A percentile compares a stretch with the other conserved stretches of the same genome.
Conservation (phyloP, 1,284 basidiomycete species). For the Microbotryum lychnidis-dioicae region DNA sequence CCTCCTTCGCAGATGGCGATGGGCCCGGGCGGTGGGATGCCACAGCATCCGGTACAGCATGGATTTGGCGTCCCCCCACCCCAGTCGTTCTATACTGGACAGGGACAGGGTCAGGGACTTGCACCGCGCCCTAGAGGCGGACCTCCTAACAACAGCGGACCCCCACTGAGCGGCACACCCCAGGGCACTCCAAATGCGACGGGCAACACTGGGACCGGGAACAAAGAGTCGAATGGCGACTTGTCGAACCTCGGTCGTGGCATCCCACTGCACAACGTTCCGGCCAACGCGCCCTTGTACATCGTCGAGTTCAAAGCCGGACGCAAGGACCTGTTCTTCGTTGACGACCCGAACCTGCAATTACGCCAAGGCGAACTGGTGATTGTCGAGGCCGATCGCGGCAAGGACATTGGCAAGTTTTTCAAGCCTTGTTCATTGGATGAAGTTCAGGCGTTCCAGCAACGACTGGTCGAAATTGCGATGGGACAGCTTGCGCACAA, state of each 20-base stretch:
- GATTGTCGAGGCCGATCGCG: slow-evolving; percentile 93
- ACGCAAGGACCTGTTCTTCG: slow-evolving; percentile 87
- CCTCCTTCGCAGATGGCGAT: too few relatives aligned
- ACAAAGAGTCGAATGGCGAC: slow-evolving; percentile 4
- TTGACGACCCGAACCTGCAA: slow-evolving; percentile 52
- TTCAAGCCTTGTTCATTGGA: slow-evolving; percentile 71
- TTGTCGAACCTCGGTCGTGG: slow-evolving; percentile 64
- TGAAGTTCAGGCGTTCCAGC: slow-evolving; percentile 84
- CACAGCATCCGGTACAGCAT: too few relatives aligned
- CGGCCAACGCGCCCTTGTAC: slow-evolving; percentile 76
- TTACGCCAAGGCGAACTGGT: slow-evolving; percentile 78
- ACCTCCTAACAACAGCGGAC: too few relatives aligned
- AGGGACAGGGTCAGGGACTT: too few relatives aligned
- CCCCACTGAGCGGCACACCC: too few relatives aligned
- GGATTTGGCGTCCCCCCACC: too few relatives aligned
- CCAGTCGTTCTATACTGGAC: too few relatives aligned
- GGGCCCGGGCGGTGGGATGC: too few relatives aligned
- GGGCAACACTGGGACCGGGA: too few relatives aligned
- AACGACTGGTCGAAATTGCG: slow-evolving; percentile 49
- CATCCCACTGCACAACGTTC: slow-evolving; percentile 72
- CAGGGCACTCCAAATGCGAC: too few relatives aligned
- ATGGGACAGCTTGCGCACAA: slow-evolving; percentile 26
- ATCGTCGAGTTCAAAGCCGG: slow-evolving; percentile 98
- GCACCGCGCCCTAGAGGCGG: too few relatives aligned
- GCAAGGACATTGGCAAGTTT: slow-evolving; percentile 47